Evolutionary conservation across 148 eudicot genomes (phyloP).

Genomic region (Rhododendron kiyosumense): DNA sequence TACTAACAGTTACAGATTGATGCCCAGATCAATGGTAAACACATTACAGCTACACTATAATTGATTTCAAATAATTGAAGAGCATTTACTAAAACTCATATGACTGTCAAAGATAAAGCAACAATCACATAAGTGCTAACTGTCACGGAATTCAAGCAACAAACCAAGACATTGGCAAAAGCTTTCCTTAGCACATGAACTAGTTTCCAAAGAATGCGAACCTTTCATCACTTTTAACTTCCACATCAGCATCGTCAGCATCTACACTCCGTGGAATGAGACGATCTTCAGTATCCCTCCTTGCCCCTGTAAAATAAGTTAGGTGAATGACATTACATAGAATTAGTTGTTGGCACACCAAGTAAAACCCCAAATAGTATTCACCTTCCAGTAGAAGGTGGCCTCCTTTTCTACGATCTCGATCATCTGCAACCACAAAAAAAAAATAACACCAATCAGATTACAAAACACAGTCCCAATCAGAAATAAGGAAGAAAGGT

Average conservation of each 20-base stretch:
- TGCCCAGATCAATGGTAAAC: not conserved
- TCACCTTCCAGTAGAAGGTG: conserved; percentile 85
- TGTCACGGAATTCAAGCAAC: not conserved
- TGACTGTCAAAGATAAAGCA: not conserved
- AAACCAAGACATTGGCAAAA: not conserved
- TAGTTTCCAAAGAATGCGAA: conserved; percentile 8
- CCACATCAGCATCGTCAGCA: conserved; percentile 93
- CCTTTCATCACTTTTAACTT: conserved; percentile 78
- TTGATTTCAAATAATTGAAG: not conserved
- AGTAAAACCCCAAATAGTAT: not conserved
- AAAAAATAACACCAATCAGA: not conserved
- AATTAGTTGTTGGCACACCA: not conserved
- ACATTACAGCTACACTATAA: not conserved
- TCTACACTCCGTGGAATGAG: conserved; percentile 62
- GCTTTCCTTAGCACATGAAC: not conserved
- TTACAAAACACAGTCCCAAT: not conserved
- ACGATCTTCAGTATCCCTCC: conserved; percentile 75
- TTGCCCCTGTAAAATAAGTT: conserved; percentile 45
- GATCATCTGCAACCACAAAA: conserved; percentile 58
- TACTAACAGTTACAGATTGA: not conserved
- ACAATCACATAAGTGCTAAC: not conserved
- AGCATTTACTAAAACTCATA: not conserved
- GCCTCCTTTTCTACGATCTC: conserved; percentile 79
- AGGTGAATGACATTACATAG: not conserved
- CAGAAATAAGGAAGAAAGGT: not conserved